phyloP scores from a whole-genome alignment of 1,284 basidiomycete genomes.

The Paramarasmius palmivorus region DNA sequence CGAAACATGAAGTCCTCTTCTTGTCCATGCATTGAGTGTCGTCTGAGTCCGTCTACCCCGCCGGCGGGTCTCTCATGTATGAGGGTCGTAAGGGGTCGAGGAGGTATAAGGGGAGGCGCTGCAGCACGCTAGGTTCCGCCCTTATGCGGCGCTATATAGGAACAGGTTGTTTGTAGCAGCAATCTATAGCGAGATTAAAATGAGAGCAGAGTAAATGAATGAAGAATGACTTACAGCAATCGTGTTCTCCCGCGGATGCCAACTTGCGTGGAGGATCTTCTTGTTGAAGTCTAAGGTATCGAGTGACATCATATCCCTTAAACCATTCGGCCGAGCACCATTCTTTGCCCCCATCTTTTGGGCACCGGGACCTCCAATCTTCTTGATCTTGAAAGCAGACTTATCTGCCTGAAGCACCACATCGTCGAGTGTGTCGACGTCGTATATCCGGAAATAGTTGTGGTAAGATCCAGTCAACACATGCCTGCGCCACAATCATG shows the following conservation, averaged over 20 bases:
- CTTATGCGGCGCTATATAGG: conserved; percentile 82
- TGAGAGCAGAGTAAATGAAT: neutral
- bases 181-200: conserved; percentile 52
- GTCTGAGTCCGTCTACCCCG: conserved; percentile 24
- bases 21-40: conserved; percentile 26
- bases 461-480: conserved; percentile 98
- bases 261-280: conserved; percentile 97
- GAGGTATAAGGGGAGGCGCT: conserved; percentile 13
- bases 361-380: conserved; percentile 83
- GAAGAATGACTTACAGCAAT: conserved; percentile 72
- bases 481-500: conserved; percentile 54
- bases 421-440: conserved; percentile 87
- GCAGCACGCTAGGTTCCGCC: neutral
- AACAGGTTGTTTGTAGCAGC: conserved; percentile 95
- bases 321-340: conserved; percentile 59
- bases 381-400: conserved; percentile 99
- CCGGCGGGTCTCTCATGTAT: conserved; percentile 22
- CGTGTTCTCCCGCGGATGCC: conserved; percentile 97
- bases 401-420: conserved; percentile 98
- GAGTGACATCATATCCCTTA: conserved; percentile 85
- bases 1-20: conserved; percentile 10
- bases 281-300: conserved; percentile 98
- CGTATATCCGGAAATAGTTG: conserved; percentile 99
- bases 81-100: conserved; percentile 13
- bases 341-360: conserved; percentile 73